Evolutionary conservation across 2,329 filamentous ascomycete species (phyloP).

Genomic region (Lachnellula subtilissima): DNA sequence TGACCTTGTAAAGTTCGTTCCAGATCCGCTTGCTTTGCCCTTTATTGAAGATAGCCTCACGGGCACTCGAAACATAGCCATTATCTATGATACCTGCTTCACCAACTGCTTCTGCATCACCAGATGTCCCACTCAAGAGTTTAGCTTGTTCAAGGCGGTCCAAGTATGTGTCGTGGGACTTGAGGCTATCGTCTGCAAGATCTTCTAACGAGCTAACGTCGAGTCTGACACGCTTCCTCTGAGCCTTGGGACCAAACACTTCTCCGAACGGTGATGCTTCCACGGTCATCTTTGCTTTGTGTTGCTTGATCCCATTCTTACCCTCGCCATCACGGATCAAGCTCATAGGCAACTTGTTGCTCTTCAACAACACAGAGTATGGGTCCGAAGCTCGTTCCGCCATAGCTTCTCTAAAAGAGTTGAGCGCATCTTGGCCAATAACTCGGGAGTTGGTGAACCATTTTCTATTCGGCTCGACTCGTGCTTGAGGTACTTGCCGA

Average conservation of each 20-base stretch:
- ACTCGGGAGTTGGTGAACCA: conserved; percentile 95
- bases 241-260: conserved; percentile 89
- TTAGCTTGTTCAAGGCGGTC: conserved; percentile 76
- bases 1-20: conserved; percentile 95
- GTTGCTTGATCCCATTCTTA: conserved; percentile 82
- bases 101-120: conserved; percentile 44
- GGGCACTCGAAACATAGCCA: conserved; percentile 55
- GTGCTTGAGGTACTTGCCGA: conserved; percentile 71
- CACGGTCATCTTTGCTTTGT: conserved; percentile 89
- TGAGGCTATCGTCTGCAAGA: conserved; percentile 72
- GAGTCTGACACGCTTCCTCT: conserved; percentile 88
- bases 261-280: conserved; percentile 81
- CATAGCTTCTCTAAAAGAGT: conserved; percentile 85
- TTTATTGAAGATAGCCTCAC: conserved; percentile 86
- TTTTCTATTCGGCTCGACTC: conserved; percentile 92
- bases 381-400: conserved; percentile 86
- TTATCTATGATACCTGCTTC: conserved; percentile 38
- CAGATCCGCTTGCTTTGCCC: conserved; percentile 93
- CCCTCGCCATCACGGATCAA: conserved; percentile 76
- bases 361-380: conserved; percentile 90
- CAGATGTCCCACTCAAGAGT: conserved; percentile 67
- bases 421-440: conserved; percentile 84
- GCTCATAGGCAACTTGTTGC: conserved; percentile 95
- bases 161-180: conserved; percentile 75
- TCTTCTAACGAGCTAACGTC: conserved; percentile 77